Percentiles rank a stretch among this genome's conserved stretches.
Conservation (phyloP, 495 filamentous ascomycete genomes). For the Collariella sp. region DNA sequence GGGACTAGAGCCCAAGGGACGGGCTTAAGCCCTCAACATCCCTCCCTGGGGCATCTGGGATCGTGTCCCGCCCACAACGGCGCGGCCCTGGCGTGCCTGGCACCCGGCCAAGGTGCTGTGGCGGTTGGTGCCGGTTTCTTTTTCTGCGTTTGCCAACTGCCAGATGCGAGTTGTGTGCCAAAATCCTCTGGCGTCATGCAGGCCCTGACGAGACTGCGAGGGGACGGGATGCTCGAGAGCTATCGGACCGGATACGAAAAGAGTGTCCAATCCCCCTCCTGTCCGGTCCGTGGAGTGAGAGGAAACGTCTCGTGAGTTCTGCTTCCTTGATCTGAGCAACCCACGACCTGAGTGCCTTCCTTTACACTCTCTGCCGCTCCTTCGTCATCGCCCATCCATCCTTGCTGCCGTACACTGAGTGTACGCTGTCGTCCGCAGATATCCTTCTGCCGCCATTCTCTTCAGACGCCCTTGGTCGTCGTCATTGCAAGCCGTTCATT, state of each 20-base stretch:
- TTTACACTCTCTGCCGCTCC: conserved; percentile 4
- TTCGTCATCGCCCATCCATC: background rate
- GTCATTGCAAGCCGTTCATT: conserved; percentile 8
- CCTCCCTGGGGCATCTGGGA: too few relatives aligned
- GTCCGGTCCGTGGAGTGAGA: too few relatives aligned
- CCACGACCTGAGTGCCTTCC: background rate
- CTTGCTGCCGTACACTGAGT: background rate
- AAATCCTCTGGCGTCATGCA: conserved; percentile 23
- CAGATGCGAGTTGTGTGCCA: conserved; percentile 10
- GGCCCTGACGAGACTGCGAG: too few relatives aligned
- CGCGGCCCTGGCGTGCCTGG: too few relatives aligned
- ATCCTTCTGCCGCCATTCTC: background rate
- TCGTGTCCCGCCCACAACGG: too few relatives aligned
- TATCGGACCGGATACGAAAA: too few relatives aligned
- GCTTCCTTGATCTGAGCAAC: background rate
- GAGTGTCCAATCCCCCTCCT: background rate
- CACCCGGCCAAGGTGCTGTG: too few relatives aligned
- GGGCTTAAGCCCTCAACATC: background rate
- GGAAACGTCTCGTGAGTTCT: background rate
- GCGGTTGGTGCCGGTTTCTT: background rate
- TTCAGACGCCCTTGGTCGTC: background rate
- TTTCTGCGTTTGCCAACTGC: background rate
- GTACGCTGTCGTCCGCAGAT: background rate
- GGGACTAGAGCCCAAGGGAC: background rate
- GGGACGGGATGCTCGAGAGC: too few relatives aligned